These are phyloP conservation scores for Medicago arabica DNA, from an alignment of 306 rosid genomes.

Conservation along the genomic window DNA sequence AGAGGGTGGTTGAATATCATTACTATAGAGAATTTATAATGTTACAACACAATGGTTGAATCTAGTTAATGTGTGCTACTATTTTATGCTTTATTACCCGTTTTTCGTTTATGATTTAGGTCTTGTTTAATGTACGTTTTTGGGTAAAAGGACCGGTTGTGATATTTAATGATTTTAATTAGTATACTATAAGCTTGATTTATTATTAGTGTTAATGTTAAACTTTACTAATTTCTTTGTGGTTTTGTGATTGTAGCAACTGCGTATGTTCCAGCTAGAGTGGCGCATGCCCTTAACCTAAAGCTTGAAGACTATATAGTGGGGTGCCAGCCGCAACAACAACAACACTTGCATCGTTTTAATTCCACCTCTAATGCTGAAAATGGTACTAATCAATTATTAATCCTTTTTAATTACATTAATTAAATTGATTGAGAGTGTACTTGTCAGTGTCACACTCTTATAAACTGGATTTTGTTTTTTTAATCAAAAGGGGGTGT, in stretches of 20 bases:
- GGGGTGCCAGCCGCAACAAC: conserved; percentile 50
- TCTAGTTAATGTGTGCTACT: conserved; percentile 26
- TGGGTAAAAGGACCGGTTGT: background rate
- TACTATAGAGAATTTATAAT: background rate
- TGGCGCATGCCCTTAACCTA: conserved; percentile 78
- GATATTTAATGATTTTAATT: background rate
- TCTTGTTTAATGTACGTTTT: background rate
- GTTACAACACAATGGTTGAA: background rate
- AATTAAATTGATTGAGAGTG: background rate
- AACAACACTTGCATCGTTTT: conserved; percentile 50
- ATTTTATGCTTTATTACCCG: background rate
- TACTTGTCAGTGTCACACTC: background rate
- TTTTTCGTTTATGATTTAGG: background rate
- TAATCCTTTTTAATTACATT: background rate
- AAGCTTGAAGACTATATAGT: conserved; percentile 56
- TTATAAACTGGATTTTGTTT: too few species aligned
- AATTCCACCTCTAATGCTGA: conserved; percentile 47
- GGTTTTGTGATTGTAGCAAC: conserved; percentile 60
- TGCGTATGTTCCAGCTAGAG: conserved; percentile 81
- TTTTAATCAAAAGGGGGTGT: background rate
- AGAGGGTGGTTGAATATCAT: conserved; percentile 18
- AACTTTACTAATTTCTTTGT: background rate
- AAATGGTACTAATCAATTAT: conserved; percentile 49
- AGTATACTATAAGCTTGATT: background rate
- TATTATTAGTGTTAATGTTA: background rate